A percentile compares a stretch with the other conserved stretches of the same genome.
These are phyloP conservation scores for Pichiaceae sp. DNA, from an alignment of 1,139 yeast genomes.

Conservation along the genomic window DNA sequence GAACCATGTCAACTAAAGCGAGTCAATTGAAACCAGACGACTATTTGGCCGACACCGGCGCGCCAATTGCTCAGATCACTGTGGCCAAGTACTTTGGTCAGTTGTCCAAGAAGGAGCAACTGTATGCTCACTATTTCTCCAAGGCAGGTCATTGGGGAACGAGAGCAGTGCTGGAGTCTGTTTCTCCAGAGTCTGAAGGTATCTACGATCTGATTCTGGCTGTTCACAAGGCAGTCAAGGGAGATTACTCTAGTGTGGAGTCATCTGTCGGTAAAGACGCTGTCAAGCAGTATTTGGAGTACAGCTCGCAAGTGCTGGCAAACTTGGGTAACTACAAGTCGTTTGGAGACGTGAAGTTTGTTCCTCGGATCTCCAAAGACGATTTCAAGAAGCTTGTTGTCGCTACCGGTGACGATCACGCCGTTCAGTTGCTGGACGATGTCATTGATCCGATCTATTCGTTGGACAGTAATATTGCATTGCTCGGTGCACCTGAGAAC, in stretches of 20 bases:
- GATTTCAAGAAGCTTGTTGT: conserved; percentile 42
- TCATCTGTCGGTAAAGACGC: conserved; percentile 26
- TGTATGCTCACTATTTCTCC: conserved; percentile 75
- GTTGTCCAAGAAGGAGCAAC: conserved; percentile 44
- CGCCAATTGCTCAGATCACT: conserved; percentile 36
- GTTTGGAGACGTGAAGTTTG: conserved; percentile 80
- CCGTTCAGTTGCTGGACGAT: conserved; percentile 32
- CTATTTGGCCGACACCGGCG: conserved; percentile 35
- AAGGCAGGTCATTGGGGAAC: conserved; percentile 81
- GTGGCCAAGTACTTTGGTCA: conserved; percentile 40
- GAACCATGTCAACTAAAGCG: not conserved
- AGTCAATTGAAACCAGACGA: conserved; percentile 12
- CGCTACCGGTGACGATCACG: conserved; percentile 30
- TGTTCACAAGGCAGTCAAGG: conserved; percentile 44
- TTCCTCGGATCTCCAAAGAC: conserved; percentile 48
- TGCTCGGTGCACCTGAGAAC: conserved; percentile 71
- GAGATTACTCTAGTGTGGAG: conserved; percentile 39
- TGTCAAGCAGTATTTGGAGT: conserved; percentile 54
- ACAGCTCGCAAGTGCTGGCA: conserved; percentile 69
- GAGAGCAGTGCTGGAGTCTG: conserved; percentile 70
- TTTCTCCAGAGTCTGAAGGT: conserved; percentile 73
- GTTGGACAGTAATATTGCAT: conserved; percentile 35
- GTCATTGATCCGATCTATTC: conserved; percentile 45
- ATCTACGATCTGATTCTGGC: conserved; percentile 61
- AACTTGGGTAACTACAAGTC: conserved; percentile 85